Conservation (phyloP, 306 rosid species). For the Hylodesmum podocarpum region DNA sequence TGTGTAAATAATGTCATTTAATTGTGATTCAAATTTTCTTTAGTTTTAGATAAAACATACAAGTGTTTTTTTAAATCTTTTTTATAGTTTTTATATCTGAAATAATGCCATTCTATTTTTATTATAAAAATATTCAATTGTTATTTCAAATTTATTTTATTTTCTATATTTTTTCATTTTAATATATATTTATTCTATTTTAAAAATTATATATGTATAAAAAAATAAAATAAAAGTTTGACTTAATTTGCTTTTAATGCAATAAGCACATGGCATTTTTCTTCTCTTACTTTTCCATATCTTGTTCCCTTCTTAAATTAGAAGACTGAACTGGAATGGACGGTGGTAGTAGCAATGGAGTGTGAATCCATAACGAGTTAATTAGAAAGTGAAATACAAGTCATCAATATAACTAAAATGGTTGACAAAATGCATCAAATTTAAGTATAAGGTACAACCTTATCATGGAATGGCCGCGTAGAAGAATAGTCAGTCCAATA, state of each 20-base stretch:
- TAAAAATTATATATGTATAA: too few species aligned
- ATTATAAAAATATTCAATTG: too few species aligned
- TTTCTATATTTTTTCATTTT: too few species aligned
- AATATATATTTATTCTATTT: too few species aligned
- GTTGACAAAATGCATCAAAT: conserved; percentile 1
- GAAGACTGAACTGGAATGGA: not conserved
- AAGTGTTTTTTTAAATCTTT: too few species aligned
- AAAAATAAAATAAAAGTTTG: too few species aligned
- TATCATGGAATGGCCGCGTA: not conserved
- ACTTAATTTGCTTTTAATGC: not conserved
- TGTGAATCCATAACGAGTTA: not conserved
- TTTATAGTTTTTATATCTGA: too few species aligned
- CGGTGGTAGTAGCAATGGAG: not conserved
- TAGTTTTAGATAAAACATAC: too few species aligned
- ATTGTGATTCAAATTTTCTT: too few species aligned
- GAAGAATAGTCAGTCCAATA: not conserved
- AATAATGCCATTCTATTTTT: too few species aligned
- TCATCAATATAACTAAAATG: not conserved
- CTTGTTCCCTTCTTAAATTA: not conserved
- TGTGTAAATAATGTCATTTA: too few species aligned
- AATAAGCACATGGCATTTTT: not conserved
- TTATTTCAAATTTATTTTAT: too few species aligned
- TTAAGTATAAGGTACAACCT: not conserved
- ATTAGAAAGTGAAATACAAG: not conserved
- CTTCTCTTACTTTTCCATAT: not conserved